phyloP scores from a whole-genome alignment of 148 eudicot species.

The Fagopyrum homotropicum region DNA sequence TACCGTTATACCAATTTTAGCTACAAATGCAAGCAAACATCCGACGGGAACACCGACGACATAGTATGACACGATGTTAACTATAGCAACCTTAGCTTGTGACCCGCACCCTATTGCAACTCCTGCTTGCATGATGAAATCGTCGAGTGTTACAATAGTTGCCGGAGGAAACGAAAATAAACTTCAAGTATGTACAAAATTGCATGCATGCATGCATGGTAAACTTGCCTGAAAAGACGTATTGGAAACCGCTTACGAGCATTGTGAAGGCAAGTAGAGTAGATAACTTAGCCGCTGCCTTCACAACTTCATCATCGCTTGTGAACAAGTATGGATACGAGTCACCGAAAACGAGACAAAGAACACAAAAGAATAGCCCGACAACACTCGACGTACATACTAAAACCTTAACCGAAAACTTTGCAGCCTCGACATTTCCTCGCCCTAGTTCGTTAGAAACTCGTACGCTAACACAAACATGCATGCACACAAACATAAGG shows the following conservation, averaged over 20 bases:
- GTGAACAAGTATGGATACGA: conserved; percentile 33
- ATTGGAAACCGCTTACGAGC: conserved; percentile 35
- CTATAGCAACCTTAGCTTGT: conserved; percentile 30
- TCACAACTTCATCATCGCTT: conserved; percentile 29
- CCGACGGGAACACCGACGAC: conserved; percentile 33
- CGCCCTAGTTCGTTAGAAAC: conserved; percentile 73
- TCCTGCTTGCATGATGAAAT: conserved; percentile 16
- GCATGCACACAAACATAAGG: background rate
- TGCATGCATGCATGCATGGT: too few species aligned
- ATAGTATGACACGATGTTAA: conserved; percentile 30
- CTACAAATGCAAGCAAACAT: conserved; percentile 24
- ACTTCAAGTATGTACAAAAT: too few species aligned
- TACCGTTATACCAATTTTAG: conserved; percentile 29
- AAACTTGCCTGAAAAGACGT: conserved; percentile 40
- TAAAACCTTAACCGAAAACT: conserved; percentile 31
- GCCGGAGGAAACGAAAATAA: too few species aligned
- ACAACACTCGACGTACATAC: conserved; percentile 6
- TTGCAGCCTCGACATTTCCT: conserved; percentile 59
- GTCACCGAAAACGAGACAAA: conserved; percentile 23
- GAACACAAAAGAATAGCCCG: conserved; percentile 16
- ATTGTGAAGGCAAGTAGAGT: conserved; percentile 35
- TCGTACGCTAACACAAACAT: conserved; percentile 35
- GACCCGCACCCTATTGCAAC: conserved; percentile 38
- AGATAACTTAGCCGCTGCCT: conserved; percentile 36
- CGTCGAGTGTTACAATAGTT: too few species aligned